Evolutionary conservation across 2,329 filamentous ascomycete species (phyloP), one percentile per base, ranked within the genome.

Genomic region (Fulvia fulva): DNA sequence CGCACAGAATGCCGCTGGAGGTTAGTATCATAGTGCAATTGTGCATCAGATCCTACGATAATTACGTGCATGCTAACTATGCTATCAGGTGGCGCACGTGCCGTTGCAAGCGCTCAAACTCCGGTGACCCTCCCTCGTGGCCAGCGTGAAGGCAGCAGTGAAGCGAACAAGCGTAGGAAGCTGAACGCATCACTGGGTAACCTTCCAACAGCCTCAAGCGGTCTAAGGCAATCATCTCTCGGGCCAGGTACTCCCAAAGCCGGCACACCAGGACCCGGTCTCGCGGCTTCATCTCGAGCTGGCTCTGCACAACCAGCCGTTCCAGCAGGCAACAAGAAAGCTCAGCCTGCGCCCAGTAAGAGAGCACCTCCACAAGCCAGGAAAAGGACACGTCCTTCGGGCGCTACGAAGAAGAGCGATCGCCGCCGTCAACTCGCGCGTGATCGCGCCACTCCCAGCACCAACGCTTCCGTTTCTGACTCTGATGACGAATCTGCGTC

Each of bases 221-320:
- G 76, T 56, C 76, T 87, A 7, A 80, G 84, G 6, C 84, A 87
- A 69, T 81, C 82, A 0, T 87, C 84, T 0, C 74, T 84, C 12
- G 84, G 84, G 0, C 84, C 70, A n/a, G 83, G 83, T n/a, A 87
- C 84, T 1, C 84, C 84, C 4, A 86, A 86, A 67, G 77, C 81
- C 0, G 79, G 80, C 3, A 86, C 84, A 0, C 81, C 71, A 68
- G 72, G 69, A 22, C 68, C 69, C 0, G 77, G 77, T 2, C 71
- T 72, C 16, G 57, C 63, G 7, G 65, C 64, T 37, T 70, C 71
- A 1, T 80, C 78, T 37, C 83, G 84, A n/a, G 82, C 83, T 1
- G 83, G 83, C 45, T 86, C 83, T 61, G 81, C 78, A 2, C 83
- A 83, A 12, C 84, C 84, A 9, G 77, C 62, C 11, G 65, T 67